Evolutionary conservation across 257 asterid species (phyloP).

Genomic region (Penstemon barbatus): DNA sequence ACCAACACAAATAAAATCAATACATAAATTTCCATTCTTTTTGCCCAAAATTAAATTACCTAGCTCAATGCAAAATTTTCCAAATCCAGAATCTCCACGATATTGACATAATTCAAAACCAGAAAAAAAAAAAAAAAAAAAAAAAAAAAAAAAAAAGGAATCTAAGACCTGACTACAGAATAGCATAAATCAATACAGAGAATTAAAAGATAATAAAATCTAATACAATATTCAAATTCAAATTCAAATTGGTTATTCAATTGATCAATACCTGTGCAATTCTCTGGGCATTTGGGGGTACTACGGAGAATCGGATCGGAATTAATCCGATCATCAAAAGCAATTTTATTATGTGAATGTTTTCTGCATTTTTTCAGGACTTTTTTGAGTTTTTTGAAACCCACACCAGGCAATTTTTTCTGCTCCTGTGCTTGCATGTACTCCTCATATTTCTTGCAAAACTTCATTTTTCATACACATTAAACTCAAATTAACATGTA

Average conservation of each 20-base stretch:
- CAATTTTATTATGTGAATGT: slow-evolving; percentile 25
- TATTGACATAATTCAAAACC: too few species aligned
- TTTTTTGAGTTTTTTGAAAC: slow-evolving; percentile 84
- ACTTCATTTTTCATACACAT: slow-evolving; percentile 54
- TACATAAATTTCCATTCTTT: too few species aligned
- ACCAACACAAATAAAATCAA: too few species aligned
- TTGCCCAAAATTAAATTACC: too few species aligned
- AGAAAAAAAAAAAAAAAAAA: background rate
- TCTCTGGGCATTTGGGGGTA: slow-evolving; percentile 55
- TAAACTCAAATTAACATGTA: background rate
- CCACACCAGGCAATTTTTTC: slow-evolving; percentile 75
- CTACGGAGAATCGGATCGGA: slow-evolving; percentile 21
- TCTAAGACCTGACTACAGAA: background rate
- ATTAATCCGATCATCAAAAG: background rate
- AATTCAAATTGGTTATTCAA: too few species aligned
- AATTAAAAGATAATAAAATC: background rate
- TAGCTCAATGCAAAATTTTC: too few species aligned
- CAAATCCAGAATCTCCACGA: too few species aligned
- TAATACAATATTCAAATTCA: background rate
- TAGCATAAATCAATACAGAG: background rate
- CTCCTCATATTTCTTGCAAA: slow-evolving; percentile 91
- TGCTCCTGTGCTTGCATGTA: slow-evolving; percentile 67
- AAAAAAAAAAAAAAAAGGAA: background rate
- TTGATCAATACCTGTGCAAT: slow-evolving; percentile 56
- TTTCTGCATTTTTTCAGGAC: slow-evolving; percentile 70